Percentiles rank a stretch among this genome's conserved stretches.
These are phyloP conservation scores for Magnaporthiopsis rhizophila DNA, from an alignment of 2,329 filamentous ascomycete genomes.

Conservation along the genomic window DNA sequence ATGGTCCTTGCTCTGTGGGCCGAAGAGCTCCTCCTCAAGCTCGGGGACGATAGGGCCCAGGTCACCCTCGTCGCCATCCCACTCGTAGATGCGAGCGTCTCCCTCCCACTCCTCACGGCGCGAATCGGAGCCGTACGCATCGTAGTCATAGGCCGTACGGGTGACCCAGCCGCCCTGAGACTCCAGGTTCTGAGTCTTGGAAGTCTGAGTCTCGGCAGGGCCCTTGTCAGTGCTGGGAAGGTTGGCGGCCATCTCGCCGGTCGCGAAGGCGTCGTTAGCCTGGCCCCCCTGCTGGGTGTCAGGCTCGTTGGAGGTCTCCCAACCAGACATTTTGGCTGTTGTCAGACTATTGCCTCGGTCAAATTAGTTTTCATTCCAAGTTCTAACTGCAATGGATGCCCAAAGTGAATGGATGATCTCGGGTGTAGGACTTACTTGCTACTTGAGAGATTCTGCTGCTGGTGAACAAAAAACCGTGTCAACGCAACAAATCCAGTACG, in stretches of 20 bases:
- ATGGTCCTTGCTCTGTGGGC: slow-evolving; percentile 38
- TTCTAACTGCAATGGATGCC: no score
- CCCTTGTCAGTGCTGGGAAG: slow-evolving; percentile 14
- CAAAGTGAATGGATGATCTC: no score
- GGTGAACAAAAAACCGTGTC: no score
- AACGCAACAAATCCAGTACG: no score
- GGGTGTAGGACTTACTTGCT: no score
- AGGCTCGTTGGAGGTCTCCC: neutral
- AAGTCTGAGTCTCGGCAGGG: slow-evolving; percentile 12
- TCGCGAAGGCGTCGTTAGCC: slow-evolving; percentile 8
- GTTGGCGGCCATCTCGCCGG: slow-evolving; percentile 22
- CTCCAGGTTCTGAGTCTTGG: slow-evolving; percentile 16
- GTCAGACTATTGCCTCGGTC: neutral
- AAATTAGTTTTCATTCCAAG: neutral
- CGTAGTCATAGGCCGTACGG: slow-evolving; percentile 41
- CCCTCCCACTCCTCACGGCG: slow-evolving; percentile 33
- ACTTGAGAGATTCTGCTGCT: no score
- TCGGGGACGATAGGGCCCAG: slow-evolving; percentile 63
- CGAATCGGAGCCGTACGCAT: slow-evolving; percentile 18
- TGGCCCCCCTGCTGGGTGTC: neutral
- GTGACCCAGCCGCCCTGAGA: slow-evolving; percentile 36
- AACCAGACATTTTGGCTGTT: neutral
- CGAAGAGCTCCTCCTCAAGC: slow-evolving; percentile 73
- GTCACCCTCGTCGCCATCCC: slow-evolving; percentile 79
- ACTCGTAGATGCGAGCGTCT: slow-evolving; percentile 67